A percentile compares a stretch with the other conserved stretches of the same genome.
Evolutionary conservation across 441 rosid genomes (phyloP).

Genomic region (Populus trichocarpa): DNA sequence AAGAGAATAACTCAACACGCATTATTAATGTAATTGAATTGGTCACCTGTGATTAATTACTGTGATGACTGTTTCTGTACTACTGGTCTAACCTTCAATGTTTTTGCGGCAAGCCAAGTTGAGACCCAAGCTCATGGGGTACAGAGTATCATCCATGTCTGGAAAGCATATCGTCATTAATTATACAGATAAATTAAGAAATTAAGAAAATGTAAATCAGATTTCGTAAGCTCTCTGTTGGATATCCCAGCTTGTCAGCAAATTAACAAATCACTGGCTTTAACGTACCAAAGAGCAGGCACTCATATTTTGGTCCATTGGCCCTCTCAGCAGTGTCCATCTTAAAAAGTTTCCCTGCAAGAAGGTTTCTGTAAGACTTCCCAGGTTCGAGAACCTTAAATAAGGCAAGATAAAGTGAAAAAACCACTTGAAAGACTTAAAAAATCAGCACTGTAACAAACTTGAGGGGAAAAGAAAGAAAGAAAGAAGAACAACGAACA

Average conservation of each 20-base stretch:
- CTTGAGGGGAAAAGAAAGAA: too few species aligned
- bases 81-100: slow-evolving; percentile 52
- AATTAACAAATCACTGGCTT: not conserved
- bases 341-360: slow-evolving; percentile 31
- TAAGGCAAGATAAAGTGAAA: not conserved
- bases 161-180: slow-evolving; percentile 12
- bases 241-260: not conserved
- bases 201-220: not conserved
- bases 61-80: not conserved
- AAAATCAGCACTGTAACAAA: not conserved
- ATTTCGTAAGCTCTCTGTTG: not conserved
- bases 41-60: not conserved
- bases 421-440: not conserved
- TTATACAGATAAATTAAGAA: not conserved
- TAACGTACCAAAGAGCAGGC: slow-evolving; percentile 75
- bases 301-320: slow-evolving; percentile 48
- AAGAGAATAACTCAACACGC: not conserved
- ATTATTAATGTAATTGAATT: not conserved
- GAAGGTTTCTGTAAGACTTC: not conserved
- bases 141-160: slow-evolving; percentile 95
- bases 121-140: slow-evolving; percentile 69
- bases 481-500: not conserved
- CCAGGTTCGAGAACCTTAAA: not conserved
- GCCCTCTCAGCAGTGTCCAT: slow-evolving; percentile 52
- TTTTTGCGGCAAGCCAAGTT: slow-evolving; percentile 60